Base-by-base conservation (phyloP, 306 rosid genomes). In the Vigna angularis region DNA sequence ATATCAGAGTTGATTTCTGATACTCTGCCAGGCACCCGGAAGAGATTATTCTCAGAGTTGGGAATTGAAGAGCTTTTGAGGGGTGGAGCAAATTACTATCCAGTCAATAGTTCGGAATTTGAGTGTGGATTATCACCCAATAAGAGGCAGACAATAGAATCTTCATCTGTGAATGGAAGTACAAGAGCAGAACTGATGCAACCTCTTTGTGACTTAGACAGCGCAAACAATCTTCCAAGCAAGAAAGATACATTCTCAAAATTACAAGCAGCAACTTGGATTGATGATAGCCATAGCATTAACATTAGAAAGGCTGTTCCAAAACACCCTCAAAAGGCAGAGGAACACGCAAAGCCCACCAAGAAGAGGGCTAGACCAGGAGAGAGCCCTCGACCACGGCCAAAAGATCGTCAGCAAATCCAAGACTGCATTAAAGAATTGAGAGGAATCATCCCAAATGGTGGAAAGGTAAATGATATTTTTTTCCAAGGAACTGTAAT, bases 361-460 rank as follows among this genome's bases (percentile, higher is more conserved):
- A 85, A 76, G 87, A 95, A 91, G 85, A 87, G 92, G 82, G 92
- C 93, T n/a, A 89, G 81, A 79, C 90, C 93, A 0, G 92, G 94
- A 56, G 97, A 92, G 87, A 89, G 91, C 76, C 73, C 88, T 55
- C 87, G 96, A 48, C 97, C 97, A 3, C 82, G 98, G 75, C 98
- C 98, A 0, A 95, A 95, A 83, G 98, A 95, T 83, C 92, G 98
- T n/a, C 98, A 95, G 79, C 93, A 85, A 84, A 92, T 95, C 85
- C 98, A 95, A 85, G 99, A 95, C 72, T 89, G 96, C 16, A 75
- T 95, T 58, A 88, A 91, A 86, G 97, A 93, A 86, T 81, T 95
- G 87, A 87, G 93, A 80, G 90, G 89, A 76, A 87, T 93, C 89
- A 86, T 95, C 80, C 98, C 99, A 42, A 81, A 80, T 20, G 91